Evolutionary conservation across 352 stramenopile genomes (phyloP).

Genomic region (Pythium insidiosum): DNA sequence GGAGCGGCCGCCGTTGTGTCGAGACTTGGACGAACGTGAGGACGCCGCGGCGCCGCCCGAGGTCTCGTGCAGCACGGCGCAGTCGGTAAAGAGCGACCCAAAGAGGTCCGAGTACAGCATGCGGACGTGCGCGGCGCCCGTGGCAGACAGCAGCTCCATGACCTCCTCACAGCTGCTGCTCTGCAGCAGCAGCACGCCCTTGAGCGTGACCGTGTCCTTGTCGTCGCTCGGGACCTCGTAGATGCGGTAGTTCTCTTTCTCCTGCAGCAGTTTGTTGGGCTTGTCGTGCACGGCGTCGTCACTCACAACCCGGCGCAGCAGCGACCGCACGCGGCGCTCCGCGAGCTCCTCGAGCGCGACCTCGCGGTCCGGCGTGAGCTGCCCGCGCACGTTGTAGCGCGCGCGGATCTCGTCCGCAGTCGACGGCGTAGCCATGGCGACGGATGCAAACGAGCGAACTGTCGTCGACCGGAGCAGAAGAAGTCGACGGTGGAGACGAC

Average conservation of each 20-base stretch:
- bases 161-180: constrained; percentile 65
- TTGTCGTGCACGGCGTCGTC: constrained; percentile 37
- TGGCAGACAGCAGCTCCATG: constrained; percentile 48
- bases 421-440: too few relatives aligned
- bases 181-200: constrained; percentile 56
- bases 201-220: constrained; percentile 42
- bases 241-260: constrained; percentile 74
- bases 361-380: constrained; percentile 31
- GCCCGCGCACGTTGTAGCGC: constrained; percentile 44
- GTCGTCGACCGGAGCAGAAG: too few relatives aligned
- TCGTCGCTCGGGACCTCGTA: constrained; percentile 36
- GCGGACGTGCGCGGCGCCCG: constrained; percentile 29
- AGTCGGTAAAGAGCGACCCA: constrained; percentile 41
- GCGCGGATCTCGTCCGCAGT: constrained; percentile 48
- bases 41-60: background rate
- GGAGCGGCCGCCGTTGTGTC: too few relatives aligned
- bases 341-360: constrained; percentile 32
- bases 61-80: constrained; percentile 9
- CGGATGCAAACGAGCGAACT: too few relatives aligned
- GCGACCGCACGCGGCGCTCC: constrained; percentile 41
- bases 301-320: constrained; percentile 58
- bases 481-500: too few relatives aligned
- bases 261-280: constrained; percentile 41
- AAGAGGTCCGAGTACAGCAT: constrained; percentile 52
- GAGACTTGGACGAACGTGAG: background rate